Evolutionary conservation across 225 moss, liverwort and hornwort genomes (phyloP).

Genomic region (Rhytidiadelphus loreus): DNA sequence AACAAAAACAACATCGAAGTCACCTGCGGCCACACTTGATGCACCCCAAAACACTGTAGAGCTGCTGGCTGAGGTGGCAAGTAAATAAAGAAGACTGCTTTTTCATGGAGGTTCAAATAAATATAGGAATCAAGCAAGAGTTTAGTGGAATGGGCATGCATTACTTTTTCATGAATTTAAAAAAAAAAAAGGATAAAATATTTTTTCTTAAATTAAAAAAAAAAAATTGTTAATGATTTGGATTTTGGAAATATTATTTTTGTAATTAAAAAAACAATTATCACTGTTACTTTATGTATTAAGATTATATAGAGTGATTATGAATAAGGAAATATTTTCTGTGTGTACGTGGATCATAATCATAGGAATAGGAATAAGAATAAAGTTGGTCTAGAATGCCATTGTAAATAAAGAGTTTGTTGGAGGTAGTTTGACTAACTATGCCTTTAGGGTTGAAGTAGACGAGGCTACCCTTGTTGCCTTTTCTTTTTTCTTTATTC

Average conservation of each 20-base stretch:
- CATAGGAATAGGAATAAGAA: rapidly evolving
- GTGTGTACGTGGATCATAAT: background rate
- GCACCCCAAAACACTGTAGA: too few species aligned
- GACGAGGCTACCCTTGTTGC: background rate
- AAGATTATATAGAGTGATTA: background rate
- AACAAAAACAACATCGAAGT: too few species aligned
- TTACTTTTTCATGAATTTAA: background rate
- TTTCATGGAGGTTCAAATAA: background rate
- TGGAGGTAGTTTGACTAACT: rapidly evolving
- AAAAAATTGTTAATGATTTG: too few species aligned
- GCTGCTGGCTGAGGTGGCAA: background rate
- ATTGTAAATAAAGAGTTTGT: rapidly evolving
- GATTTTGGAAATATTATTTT: too few species aligned
- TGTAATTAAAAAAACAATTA: too few species aligned
- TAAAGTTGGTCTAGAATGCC: background rate
- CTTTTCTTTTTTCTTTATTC: too few species aligned
- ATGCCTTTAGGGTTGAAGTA: background rate
- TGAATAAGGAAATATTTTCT: background rate
- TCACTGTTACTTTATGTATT: too few species aligned
- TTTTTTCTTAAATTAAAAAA: too few species aligned
- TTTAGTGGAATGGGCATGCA: background rate
- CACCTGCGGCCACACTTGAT: too few species aligned
- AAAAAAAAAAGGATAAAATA: too few species aligned
- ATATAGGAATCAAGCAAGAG: too few species aligned
- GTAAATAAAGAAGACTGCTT: background rate